These are phyloP conservation scores for Daldinia loculata DNA, from an alignment of 495 filamentous ascomycete species.

Conservation along the genomic window DNA sequence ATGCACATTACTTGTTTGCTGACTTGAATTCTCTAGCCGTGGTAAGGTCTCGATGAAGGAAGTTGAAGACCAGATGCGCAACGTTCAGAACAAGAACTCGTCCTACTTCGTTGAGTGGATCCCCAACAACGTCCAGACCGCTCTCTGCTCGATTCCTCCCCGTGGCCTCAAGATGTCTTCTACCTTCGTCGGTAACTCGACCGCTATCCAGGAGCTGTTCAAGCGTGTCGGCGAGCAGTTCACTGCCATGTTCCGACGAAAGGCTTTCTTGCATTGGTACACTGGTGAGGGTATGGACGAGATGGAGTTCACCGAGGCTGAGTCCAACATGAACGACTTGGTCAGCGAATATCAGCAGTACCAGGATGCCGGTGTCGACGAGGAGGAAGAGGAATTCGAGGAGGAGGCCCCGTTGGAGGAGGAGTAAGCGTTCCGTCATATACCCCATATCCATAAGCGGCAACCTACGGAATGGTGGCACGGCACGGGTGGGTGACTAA, in stretches of 20 bases:
- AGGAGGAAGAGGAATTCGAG: slow-evolving; percentile 72
- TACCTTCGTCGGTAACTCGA: slow-evolving; percentile 99
- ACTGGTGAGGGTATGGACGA: slow-evolving; percentile 99
- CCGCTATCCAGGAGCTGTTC: slow-evolving; percentile 99
- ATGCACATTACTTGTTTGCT: slow-evolving; percentile 32
- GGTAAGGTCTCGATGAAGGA: slow-evolving; percentile 99
- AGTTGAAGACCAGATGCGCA: slow-evolving; percentile 99
- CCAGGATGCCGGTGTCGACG: slow-evolving; percentile 92
- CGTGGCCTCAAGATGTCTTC: slow-evolving; percentile 99
- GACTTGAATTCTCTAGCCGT: slow-evolving; percentile 67
- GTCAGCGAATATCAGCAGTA: slow-evolving; percentile 99
- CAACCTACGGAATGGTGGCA: slow-evolving; percentile 23
- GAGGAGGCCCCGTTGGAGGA: slow-evolving; percentile 58
- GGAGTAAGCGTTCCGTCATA: slow-evolving; percentile 41
- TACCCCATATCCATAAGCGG: slow-evolving; percentile 38
- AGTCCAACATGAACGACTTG: slow-evolving; percentile 99
- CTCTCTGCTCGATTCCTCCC: slow-evolving; percentile 98
- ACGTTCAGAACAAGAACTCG: slow-evolving; percentile 99
- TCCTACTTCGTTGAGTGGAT: slow-evolving; percentile 99
- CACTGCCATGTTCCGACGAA: slow-evolving; percentile 99
- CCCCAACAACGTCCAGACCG: slow-evolving; percentile 99
- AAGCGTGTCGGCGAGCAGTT: slow-evolving; percentile 99
- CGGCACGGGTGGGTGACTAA: slow-evolving; percentile 28
- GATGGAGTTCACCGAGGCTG: slow-evolving; percentile 99
- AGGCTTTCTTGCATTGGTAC: slow-evolving; percentile 99